Evolutionary conservation across 441 rosid species (phyloP), one percentile per base, ranked within the genome.

Genomic region (Erodium texanum): DNA sequence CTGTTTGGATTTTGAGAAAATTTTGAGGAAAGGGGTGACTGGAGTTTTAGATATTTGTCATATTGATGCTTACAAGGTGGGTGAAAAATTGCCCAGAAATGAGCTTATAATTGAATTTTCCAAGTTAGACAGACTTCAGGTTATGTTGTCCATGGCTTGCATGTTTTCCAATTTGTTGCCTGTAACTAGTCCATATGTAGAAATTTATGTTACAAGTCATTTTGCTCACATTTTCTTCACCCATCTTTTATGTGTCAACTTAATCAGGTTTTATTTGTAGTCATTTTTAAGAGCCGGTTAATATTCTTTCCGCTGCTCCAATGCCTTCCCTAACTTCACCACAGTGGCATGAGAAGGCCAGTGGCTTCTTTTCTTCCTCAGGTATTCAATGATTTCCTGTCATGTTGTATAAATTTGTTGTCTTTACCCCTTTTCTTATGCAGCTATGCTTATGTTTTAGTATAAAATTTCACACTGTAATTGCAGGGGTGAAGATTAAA

Each of bases 291-390:
- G 62, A 56, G 12, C 18, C 7, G 6, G 24, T 8, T 54, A 5
- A 7, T 15, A 22, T 6, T 56, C 22, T 56, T 56, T 7, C 23
- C 70, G 69, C 68, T 32, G 74, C 79, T 73, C 68, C 81, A 76
- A 87, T 92, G 98, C 84, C 93, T 80, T 82, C 96, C 50, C 82
- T 83, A 7, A 69, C 70, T 72, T 84, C 92, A 75, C 89, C 87
- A 36, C 97, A 75, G 81, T 90, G 96, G 98, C 93, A 89, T 73
- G 96, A 90, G 74, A 86, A 73, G 80, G 88, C 98, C 36, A 89
- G 73, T 72, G 89, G 80, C 29, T 90, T 93, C 77, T 84, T 93
- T 78, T 90, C 97, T 73, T 86, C 94, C 54, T 90, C 98, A 59
- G 97, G 98, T 93, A 73, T 34, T 12, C 4, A 48, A 15, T 48